Conservation (phyloP, 129 eudicot species). For the Rutidosis leptorrhynchoides region DNA sequence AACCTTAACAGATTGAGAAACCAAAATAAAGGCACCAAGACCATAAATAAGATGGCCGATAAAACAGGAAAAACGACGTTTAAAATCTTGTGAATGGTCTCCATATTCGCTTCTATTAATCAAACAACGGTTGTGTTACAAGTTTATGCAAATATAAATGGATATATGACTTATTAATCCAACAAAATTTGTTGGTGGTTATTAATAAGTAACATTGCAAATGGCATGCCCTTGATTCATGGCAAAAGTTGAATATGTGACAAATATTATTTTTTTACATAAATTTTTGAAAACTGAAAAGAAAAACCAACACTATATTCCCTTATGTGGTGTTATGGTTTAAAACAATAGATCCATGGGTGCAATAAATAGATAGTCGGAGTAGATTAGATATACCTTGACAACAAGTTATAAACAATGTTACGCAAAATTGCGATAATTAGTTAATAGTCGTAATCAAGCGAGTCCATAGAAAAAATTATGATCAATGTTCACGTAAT, state of each 20-base stretch:
- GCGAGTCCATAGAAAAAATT: too few relatives aligned
- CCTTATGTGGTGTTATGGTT: too few relatives aligned
- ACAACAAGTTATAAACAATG: too few relatives aligned
- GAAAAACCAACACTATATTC: too few relatives aligned
- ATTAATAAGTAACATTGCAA: neutral
- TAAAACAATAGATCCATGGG: too few relatives aligned
- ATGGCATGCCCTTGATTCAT: neutral
- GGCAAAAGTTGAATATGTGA: neutral
- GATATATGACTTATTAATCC: neutral
- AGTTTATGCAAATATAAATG: neutral
- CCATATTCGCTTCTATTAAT: constrained; percentile 2
- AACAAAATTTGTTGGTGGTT: neutral
- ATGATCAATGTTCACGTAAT: too few relatives aligned
- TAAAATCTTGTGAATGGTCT: constrained; percentile 14
- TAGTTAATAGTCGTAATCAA: too few relatives aligned
- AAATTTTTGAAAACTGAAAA: neutral
- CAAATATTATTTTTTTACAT: too few relatives aligned
- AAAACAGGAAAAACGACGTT: constrained; percentile 18
- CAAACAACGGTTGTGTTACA: neutral
- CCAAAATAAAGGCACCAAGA: constrained; percentile 18
- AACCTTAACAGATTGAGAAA: constrained; percentile 13
- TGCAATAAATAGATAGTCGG: too few relatives aligned
- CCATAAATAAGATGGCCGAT: neutral
- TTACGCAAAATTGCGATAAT: too few relatives aligned
- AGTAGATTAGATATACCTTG: too few relatives aligned